Percentiles rank a stretch among this genome's conserved stretches.
Evolutionary conservation across 2,329 filamentous ascomycete genomes (phyloP).

Genomic region (Proliferodiscus dingleyae): DNA sequence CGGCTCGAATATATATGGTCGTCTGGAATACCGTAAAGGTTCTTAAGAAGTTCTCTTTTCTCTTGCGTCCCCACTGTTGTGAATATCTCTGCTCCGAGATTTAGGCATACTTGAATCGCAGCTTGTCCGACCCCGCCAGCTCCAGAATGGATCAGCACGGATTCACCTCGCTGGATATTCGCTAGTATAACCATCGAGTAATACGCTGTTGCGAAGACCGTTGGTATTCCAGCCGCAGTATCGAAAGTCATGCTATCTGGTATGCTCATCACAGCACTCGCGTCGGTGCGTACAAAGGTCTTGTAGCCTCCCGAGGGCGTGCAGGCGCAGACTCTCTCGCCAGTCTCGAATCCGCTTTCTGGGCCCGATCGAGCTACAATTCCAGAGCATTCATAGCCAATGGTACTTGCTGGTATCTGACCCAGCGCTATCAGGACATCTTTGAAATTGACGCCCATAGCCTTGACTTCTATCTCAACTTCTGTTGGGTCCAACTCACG

Average conservation of each 20-base stretch:
- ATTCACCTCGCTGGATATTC: slow-evolving; percentile 31
- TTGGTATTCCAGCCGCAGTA: slow-evolving; percentile 34
- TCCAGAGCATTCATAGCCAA: slow-evolving; percentile 31
- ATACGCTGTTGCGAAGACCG: slow-evolving; percentile 38
- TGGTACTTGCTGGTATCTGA: slow-evolving; percentile 23
- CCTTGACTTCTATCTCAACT: slow-evolving; percentile 20
- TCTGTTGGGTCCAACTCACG: not conserved
- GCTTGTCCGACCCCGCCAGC: slow-evolving; percentile 14
- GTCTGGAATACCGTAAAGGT: slow-evolving; percentile 16
- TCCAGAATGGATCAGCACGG: slow-evolving; percentile 16
- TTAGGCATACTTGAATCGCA: slow-evolving; percentile 29
- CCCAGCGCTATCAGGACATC: slow-evolving; percentile 31
- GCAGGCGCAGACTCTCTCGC: no score
- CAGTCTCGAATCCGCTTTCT: no score
- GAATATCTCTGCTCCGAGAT: slow-evolving; percentile 35
- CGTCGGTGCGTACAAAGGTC: slow-evolving; percentile 2
- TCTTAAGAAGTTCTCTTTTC: slow-evolving; percentile 36
- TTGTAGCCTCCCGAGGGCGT: no score
- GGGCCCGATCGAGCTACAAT: slow-evolving; percentile 23
- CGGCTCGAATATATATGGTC: slow-evolving; percentile 12
- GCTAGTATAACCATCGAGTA: slow-evolving; percentile 39
- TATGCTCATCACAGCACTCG: slow-evolving; percentile 25
- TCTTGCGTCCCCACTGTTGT: slow-evolving; percentile 34
- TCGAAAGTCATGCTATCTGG: slow-evolving; percentile 6
- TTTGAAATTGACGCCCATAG: slow-evolving; percentile 13